Evolutionary conservation across 73 alveolate species (phyloP).

Genomic region (Tetrahymena elliotti): DNA sequence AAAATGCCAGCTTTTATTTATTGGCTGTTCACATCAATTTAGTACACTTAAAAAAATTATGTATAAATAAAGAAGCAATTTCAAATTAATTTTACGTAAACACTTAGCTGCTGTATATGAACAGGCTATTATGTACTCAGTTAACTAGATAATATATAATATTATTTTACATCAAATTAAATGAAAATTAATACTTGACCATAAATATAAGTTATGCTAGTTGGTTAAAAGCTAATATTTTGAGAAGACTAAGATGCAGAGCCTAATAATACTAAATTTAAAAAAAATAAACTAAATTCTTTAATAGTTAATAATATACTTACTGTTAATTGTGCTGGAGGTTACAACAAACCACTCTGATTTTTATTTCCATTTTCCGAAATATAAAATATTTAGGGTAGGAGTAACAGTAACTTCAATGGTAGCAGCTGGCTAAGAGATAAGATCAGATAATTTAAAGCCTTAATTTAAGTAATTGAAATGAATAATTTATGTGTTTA

Average conservation of each 20-base stretch:
- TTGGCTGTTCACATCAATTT: too few species aligned
- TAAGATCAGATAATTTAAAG: too few species aligned
- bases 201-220: background rate
- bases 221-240: background rate
- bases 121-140: background rate
- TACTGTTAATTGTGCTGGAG: background rate
- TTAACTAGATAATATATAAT: background rate
- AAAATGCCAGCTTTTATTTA: background rate
- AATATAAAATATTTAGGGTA: background rate
- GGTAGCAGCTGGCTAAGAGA: background rate
- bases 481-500: too few species aligned
- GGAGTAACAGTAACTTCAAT: background rate
- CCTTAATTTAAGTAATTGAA: too few species aligned
- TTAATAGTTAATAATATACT: background rate
- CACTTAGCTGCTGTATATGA: background rate
- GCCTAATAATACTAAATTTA: background rate
- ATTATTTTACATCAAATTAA: too few species aligned
- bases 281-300: background rate
- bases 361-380: background rate
- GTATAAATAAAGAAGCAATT: too few species aligned
- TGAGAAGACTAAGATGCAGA: background rate
- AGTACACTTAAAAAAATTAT: too few species aligned
- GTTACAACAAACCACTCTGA: background rate
- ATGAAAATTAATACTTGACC: background rate
- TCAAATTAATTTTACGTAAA: background rate